Evolutionary conservation across 805 yeast species (phyloP).

Genomic region (Starmerella apicola): DNA sequence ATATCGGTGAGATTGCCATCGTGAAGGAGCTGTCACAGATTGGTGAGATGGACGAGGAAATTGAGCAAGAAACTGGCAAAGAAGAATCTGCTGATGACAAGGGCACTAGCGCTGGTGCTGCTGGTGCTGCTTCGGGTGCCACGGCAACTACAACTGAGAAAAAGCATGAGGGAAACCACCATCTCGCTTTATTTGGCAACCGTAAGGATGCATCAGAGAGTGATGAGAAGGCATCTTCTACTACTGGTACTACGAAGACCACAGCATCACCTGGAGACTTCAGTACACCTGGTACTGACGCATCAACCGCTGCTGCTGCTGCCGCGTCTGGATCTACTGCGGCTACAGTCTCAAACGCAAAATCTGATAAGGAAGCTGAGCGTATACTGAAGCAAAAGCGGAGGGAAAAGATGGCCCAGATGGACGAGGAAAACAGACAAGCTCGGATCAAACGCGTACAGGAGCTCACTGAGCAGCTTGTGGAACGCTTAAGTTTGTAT

Average conservation of each 20-base stretch:
- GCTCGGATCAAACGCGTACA: constrained; percentile 30
- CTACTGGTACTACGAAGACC: not conserved
- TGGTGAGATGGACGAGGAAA: constrained; percentile 29
- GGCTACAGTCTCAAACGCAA: not conserved
- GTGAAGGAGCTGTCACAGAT: constrained; percentile 61
- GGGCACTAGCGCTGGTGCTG: constrained; percentile 18
- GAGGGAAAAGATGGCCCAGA: constrained; percentile 28
- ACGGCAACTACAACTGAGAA: not conserved
- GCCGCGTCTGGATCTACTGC: not conserved
- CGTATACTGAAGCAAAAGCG: constrained; percentile 27
- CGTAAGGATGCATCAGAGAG: not conserved
- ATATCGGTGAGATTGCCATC: constrained; percentile 80
- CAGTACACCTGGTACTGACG: not conserved
- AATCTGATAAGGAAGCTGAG: constrained; percentile 18
- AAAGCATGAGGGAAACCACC: not conserved
- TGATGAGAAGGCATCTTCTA: not conserved
- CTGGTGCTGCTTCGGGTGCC: constrained; percentile 2
- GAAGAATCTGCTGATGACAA: constrained; percentile 5
- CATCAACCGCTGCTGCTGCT: not conserved
- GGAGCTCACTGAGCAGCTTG: constrained; percentile 65
- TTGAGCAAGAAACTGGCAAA: constrained; percentile 11
- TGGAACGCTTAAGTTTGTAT: constrained; percentile 50
- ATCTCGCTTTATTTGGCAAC: not conserved
- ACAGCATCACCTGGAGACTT: not conserved
- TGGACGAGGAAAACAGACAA: constrained; percentile 33